Percentiles rank a stretch among this genome's conserved stretches.
Conservation (phyloP, 2,329 filamentous ascomycete genomes). For the Neonectria punicea region DNA sequence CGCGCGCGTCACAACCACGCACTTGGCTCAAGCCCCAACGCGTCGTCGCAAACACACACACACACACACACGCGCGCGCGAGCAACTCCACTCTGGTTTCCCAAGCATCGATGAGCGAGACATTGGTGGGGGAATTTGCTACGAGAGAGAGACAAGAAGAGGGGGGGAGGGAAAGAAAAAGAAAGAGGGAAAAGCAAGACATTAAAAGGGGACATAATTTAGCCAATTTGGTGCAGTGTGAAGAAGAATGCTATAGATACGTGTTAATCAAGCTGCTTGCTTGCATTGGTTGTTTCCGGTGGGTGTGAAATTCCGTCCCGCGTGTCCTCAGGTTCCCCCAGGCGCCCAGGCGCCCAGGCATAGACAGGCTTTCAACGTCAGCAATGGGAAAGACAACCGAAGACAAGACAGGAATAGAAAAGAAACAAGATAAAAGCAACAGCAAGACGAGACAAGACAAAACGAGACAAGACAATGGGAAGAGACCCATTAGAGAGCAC, state of each 20-base stretch:
- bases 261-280: background rate
- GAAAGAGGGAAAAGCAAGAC: background rate
- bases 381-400: background rate
- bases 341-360: background rate
- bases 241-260: too few species aligned
- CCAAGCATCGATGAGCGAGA: background rate
- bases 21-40: constrained; percentile 16
- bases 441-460: constrained; percentile 1
- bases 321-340: background rate
- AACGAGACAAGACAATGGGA: constrained; percentile 1
- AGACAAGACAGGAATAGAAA: background rate
- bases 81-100: constrained; percentile 14
- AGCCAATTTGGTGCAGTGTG: background rate
- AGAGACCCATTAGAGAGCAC: background rate
- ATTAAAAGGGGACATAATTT: background rate
- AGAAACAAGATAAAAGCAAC: background rate
- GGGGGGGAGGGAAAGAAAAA: background rate
- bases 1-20: constrained; percentile 22
- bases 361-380: background rate
- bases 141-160: background rate
- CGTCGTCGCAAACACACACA: constrained; percentile 9
- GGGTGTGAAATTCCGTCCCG: constrained; percentile 47
- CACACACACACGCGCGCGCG: background rate
- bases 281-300: constrained; percentile 28
- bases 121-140: background rate